Evolutionary conservation across 2,329 filamentous ascomycete genomes (phyloP).

Genomic region (Phialophora chinensis): DNA sequence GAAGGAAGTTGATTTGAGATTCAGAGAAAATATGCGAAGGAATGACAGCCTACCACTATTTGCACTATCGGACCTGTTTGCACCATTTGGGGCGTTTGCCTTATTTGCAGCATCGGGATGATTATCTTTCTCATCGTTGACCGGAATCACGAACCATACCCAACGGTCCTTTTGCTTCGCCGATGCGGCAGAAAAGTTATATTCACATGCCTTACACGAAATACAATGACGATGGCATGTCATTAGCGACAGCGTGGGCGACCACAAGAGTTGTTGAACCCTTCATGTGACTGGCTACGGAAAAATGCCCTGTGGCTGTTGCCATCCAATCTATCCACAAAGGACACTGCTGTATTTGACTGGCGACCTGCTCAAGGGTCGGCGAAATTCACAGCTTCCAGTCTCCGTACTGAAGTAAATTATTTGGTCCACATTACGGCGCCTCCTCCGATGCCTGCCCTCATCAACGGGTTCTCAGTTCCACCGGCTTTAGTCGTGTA

Average conservation of each 20-base stretch:
- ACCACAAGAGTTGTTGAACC: not conserved
- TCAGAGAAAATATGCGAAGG: not conserved
- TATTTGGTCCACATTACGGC: constrained; percentile 30
- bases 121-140: not conserved
- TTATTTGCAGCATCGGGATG: not conserved
- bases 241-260: not conserved
- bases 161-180: not conserved
- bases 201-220: not conserved
- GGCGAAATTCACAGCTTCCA: not conserved
- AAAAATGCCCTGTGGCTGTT: not conserved
- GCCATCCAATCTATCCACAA: no score
- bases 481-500: constrained; percentile 17
- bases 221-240: not conserved
- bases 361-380: not conserved
- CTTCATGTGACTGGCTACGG: not conserved
- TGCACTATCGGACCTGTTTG: not conserved
- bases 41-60: not conserved
- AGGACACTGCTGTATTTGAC: no score
- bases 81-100: not conserved
- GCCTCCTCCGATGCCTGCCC: constrained; percentile 19
- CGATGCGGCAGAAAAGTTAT: not conserved
- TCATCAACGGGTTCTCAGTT: constrained; percentile 22
- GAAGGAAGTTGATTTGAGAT: not conserved
- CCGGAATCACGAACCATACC: not conserved
- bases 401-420: not conserved